Evolutionary conservation across 1,139 yeast genomes (phyloP).

Genomic region (Candida freyschussii): DNA sequence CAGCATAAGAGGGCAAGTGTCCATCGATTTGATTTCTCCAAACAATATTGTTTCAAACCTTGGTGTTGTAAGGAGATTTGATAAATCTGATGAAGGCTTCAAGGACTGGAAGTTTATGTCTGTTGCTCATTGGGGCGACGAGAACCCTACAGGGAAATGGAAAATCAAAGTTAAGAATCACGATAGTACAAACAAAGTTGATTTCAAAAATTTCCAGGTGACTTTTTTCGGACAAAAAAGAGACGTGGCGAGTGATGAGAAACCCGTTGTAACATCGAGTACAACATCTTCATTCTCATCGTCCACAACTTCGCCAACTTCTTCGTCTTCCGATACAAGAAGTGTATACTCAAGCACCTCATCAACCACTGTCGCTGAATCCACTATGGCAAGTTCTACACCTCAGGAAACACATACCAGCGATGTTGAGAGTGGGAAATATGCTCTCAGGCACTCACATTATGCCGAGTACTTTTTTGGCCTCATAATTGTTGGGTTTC

Average conservation of each 20-base stretch:
- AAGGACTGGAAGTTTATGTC: slow-evolving; percentile 89
- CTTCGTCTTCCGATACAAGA: slow-evolving; percentile 4
- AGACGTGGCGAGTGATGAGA: slow-evolving; percentile 31
- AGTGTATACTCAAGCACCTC: slow-evolving; percentile 2
- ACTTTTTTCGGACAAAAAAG: slow-evolving; percentile 71
- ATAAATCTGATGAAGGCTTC: slow-evolving; percentile 56
- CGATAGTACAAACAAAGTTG: slow-evolving; percentile 39
- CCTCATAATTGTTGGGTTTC: slow-evolving; percentile 55
- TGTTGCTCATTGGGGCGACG: slow-evolving; percentile 97
- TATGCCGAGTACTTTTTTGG: slow-evolving; percentile 57
- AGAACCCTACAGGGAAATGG: slow-evolving; percentile 81
- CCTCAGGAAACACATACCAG: slow-evolving; percentile 3
- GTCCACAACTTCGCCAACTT: slow-evolving; percentile 1
- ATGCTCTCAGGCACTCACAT: slow-evolving; percentile 36
- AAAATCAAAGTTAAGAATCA: slow-evolving; percentile 54
- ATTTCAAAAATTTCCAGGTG: slow-evolving; percentile 67
- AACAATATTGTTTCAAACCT: slow-evolving; percentile 66
- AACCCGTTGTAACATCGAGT: slow-evolving; percentile 1
- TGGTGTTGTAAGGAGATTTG: slow-evolving; percentile 66
- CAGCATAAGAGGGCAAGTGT: slow-evolving; percentile 63
- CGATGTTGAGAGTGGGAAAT: slow-evolving; percentile 30
- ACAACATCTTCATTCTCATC: slow-evolving; percentile 3
- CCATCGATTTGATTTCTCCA: slow-evolving; percentile 69
- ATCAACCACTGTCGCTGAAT: slow-evolving; percentile 6
- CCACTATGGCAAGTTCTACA: slow-evolving; percentile 4